phyloP scores from a whole-genome alignment of 2,329 filamentous ascomycete genomes.

The Pyricularia pennisetigena region DNA sequence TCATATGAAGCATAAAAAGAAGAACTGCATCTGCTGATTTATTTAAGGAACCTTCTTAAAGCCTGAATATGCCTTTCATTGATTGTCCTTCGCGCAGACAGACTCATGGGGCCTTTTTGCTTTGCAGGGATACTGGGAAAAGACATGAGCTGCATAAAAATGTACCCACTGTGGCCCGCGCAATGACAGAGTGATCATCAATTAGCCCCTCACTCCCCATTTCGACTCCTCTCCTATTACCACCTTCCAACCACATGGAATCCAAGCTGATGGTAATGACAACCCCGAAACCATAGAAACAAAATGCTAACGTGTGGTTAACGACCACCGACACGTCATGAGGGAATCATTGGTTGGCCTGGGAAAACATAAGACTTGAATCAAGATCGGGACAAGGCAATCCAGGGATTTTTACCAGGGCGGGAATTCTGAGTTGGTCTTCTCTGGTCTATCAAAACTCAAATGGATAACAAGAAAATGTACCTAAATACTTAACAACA shows the following conservation, averaged over 20 bases:
- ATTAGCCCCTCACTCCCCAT: not conserved
- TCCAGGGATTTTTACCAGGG: not conserved
- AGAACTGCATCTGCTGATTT: not conserved
- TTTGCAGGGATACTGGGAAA: too few species aligned
- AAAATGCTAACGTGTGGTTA: not conserved
- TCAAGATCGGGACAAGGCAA: not conserved
- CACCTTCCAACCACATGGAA: not conserved
- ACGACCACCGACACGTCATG: not conserved
- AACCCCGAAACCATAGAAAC: not conserved
- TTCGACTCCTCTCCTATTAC: not conserved
- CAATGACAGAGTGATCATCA: not conserved
- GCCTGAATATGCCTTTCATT: not conserved
- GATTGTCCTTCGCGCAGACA: not conserved
- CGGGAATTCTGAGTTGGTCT: not conserved
- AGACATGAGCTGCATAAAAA: not conserved
- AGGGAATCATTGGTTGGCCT: not conserved
- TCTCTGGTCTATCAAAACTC: not conserved
- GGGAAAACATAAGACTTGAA: not conserved
- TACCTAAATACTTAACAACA: too few species aligned
- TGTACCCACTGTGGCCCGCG: not conserved
- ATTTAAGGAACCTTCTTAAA: not conserved
- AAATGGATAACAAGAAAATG: not conserved
- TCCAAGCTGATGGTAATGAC: not conserved
- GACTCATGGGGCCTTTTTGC: too few species aligned
- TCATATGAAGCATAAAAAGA: not conserved